Evolutionary conservation across 2,329 filamentous ascomycete species (phyloP).

Genomic region (Aspergillus sp.): DNA sequence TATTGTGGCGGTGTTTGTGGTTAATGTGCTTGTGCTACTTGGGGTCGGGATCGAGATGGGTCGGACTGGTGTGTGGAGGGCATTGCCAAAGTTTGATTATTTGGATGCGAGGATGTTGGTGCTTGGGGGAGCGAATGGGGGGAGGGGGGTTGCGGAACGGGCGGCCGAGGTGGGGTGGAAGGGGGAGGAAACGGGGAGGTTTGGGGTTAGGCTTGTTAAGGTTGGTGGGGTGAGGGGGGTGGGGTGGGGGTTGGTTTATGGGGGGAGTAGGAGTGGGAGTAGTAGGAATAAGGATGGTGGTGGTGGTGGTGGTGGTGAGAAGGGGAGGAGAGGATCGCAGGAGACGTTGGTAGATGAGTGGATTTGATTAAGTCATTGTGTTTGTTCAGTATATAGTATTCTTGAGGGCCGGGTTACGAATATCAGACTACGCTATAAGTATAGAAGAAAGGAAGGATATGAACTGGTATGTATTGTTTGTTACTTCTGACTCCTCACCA

Average conservation of each 20-base stretch:
- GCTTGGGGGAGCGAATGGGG: neutral
- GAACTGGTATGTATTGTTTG: no score
- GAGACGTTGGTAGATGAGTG: neutral
- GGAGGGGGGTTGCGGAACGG: neutral
- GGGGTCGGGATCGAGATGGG: neutral
- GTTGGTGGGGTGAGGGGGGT: neutral
- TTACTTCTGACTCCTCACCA: slow-evolving; percentile 17
- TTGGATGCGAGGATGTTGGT: slow-evolving; percentile 3
- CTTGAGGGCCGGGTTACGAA: no score
- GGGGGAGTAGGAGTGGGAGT: no score
- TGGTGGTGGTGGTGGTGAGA: neutral
- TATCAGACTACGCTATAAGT: no score
- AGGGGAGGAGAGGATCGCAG: neutral
- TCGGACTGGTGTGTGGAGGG: neutral
- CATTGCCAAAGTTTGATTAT: neutral
- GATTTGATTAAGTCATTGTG: neutral
- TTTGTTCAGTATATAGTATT: no score
- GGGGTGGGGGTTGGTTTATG: neutral
- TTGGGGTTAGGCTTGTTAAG: neutral
- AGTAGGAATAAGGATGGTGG: neutral
- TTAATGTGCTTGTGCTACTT: neutral
- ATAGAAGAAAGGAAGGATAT: no score
- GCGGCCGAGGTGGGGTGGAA: neutral
- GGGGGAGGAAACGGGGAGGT: neutral
- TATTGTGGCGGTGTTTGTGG: neutral